A percentile compares a stretch with the other conserved stretches of the same genome.
Conservation (phyloP, 305 asterid species). For the Euphrasia arctica region DNA sequence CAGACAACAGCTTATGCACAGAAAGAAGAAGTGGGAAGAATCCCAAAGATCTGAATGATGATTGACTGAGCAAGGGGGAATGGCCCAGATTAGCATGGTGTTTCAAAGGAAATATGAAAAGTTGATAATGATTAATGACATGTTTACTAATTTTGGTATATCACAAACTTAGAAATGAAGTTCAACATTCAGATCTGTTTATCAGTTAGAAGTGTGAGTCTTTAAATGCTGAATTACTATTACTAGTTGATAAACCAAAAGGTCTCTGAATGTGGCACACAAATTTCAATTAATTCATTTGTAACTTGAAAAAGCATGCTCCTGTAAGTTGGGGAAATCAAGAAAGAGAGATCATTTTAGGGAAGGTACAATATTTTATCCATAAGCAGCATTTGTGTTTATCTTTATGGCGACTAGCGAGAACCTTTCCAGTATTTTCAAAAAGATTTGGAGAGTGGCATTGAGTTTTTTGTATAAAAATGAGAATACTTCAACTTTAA, state of each 20-base stretch:
- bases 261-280: background rate
- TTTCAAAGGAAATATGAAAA: background rate
- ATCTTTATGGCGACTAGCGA: background rate
- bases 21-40: background rate
- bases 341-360: background rate
- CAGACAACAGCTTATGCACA: background rate
- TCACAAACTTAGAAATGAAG: too few species aligned
- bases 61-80: background rate
- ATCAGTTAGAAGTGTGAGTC: too few species aligned
- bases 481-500: background rate
- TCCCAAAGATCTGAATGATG: background rate
- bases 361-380: background rate
- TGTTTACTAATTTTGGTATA: too few species aligned
- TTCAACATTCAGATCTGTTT: too few species aligned
- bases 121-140: too few species aligned
- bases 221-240: background rate
- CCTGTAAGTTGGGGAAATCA: background rate
- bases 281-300: background rate
- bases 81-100: slow-evolving; percentile 3
- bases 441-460: background rate
- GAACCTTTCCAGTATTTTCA: background rate
- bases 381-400: background rate
- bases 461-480: background rate
- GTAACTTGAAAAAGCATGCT: background rate
- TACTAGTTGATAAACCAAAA: background rate